Conservation (phyloP, 257 asterid species). For the Linderniella brevidens region DNA sequence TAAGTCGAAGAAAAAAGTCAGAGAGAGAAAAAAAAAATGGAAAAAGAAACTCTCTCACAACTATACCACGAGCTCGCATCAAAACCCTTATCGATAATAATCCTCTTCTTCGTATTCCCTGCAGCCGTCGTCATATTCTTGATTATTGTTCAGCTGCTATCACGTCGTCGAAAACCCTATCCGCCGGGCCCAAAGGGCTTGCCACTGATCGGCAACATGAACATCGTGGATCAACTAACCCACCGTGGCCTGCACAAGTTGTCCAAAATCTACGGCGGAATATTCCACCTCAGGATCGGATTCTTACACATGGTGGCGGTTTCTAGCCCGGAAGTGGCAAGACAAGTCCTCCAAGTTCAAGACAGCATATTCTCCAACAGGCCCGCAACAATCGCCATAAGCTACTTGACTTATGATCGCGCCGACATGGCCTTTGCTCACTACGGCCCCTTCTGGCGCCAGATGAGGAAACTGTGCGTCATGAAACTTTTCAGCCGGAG, state of each 20-base stretch:
- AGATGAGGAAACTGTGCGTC: slow-evolving; percentile 81
- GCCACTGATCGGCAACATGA: slow-evolving; percentile 77
- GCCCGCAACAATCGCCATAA: slow-evolving; percentile 60
- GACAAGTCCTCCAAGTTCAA: slow-evolving; percentile 64
- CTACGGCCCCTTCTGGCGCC: slow-evolving; percentile 95
- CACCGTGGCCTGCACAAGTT: slow-evolving; percentile 62
- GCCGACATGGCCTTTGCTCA: slow-evolving; percentile 95
- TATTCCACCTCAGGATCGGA: slow-evolving; percentile 60
- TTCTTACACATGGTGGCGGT: slow-evolving; percentile 46
- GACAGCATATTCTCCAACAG: slow-evolving; percentile 84
- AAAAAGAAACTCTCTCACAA: slow-evolving; percentile 3
- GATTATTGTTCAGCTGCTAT: slow-evolving; percentile 9
- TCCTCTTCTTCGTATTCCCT: slow-evolving; percentile 19
- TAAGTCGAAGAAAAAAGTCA: not conserved
- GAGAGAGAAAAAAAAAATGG: slow-evolving; percentile 5
- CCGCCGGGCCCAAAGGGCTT: slow-evolving; percentile 84
- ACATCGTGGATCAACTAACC: slow-evolving; percentile 46
- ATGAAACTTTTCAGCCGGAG: slow-evolving; percentile 78
- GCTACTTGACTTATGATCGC: slow-evolving; percentile 60
- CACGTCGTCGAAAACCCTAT: slow-evolving; percentile 28
- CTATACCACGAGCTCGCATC: slow-evolving; percentile 13
- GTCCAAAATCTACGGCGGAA: slow-evolving; percentile 61
- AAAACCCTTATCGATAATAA: slow-evolving; percentile 10
- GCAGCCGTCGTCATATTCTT: slow-evolving; percentile 4
- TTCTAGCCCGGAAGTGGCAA: slow-evolving; percentile 70